Conservation (phyloP, 2,329 filamentous ascomycete species). For the Pseudocercospora fuligena region DNA sequence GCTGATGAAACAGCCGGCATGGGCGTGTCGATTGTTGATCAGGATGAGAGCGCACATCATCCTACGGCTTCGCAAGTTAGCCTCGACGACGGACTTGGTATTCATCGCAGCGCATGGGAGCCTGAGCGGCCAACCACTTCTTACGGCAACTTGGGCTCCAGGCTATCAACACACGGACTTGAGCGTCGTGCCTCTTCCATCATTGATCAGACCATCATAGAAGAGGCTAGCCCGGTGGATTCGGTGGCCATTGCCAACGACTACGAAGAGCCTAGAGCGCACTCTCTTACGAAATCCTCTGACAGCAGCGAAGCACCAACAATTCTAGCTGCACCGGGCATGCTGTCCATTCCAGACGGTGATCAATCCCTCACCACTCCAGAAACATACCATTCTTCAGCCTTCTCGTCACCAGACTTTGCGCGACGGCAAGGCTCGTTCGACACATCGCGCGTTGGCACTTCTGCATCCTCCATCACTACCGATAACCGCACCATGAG, state of each 20-base stretch:
- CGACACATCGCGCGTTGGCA: slow-evolving; percentile 74
- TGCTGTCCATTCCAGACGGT: slow-evolving; percentile 44
- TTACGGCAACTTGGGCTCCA: slow-evolving; percentile 24
- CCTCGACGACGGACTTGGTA: slow-evolving; percentile 32
- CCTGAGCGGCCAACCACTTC: slow-evolving; percentile 28
- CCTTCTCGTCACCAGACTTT: slow-evolving; percentile 67
- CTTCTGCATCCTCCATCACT: slow-evolving; percentile 72
- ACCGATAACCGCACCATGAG: slow-evolving; percentile 71
- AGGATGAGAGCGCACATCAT: slow-evolving; percentile 25
- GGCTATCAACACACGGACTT: slow-evolving; percentile 33
- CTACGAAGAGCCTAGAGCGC: slow-evolving; percentile 54
- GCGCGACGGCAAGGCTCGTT: slow-evolving; percentile 67
- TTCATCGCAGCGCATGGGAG: slow-evolving; percentile 31
- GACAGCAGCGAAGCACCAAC: slow-evolving; percentile 52
- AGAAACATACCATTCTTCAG: slow-evolving; percentile 63
- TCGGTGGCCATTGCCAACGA: slow-evolving; percentile 50
- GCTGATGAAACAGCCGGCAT: slow-evolving; percentile 31
- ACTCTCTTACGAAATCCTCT: slow-evolving; percentile 55
- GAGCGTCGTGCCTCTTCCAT: slow-evolving; percentile 39
- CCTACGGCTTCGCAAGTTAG: slow-evolving; percentile 10
- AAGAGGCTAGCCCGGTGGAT: slow-evolving; percentile 47
- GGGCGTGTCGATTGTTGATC: slow-evolving; percentile 40
- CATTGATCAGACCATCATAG: slow-evolving; percentile 42
- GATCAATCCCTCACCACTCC: slow-evolving; percentile 65
- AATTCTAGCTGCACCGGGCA: slow-evolving; percentile 40